A percentile compares a stretch with the other conserved stretches of the same genome.
phyloP scores from a whole-genome alignment of 352 stramenopile species.

The Phytophthora melonis region DNA sequence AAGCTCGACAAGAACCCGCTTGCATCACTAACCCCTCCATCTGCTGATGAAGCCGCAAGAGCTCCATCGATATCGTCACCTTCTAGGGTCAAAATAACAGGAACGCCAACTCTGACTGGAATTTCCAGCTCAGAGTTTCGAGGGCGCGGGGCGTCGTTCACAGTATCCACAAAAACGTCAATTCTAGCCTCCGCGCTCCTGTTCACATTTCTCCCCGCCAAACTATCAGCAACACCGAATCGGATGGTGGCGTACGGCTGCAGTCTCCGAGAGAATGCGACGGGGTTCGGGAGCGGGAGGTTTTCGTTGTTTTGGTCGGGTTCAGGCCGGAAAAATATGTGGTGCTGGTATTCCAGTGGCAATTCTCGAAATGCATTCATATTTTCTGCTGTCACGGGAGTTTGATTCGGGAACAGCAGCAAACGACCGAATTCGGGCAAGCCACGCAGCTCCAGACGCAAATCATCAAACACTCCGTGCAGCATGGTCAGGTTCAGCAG shows the following conservation, averaged over 20 bases:
- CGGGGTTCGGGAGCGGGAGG: conserved; percentile 42
- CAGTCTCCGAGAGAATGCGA: conserved; percentile 48
- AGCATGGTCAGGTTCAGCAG: conserved; percentile 65
- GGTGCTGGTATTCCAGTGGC: conserved; percentile 55
- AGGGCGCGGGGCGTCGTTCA: conserved; percentile 55
- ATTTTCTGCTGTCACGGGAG: conserved; percentile 44
- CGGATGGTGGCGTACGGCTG: conserved; percentile 47
- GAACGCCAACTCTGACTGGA: conserved; percentile 24
- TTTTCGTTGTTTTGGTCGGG: conserved; percentile 61
- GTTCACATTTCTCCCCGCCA: conserved; percentile 41
- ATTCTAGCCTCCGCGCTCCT: conserved; percentile 42
- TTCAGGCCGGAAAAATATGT: conserved; percentile 59
- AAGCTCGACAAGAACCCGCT: conserved; percentile 31
- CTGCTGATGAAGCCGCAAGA: not conserved
- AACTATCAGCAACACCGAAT: conserved; percentile 47
- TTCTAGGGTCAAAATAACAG: conserved; percentile 46
- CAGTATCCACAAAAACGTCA: conserved; percentile 63
- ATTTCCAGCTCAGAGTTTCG: conserved; percentile 32
- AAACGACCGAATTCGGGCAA: conserved; percentile 64
- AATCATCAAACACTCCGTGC: conserved; percentile 70
- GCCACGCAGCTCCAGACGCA: conserved; percentile 56
- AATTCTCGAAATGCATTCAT: conserved; percentile 53
- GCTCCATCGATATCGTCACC: conserved; percentile 52
- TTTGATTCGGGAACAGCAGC: conserved; percentile 61
- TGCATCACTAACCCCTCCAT: not conserved